Evolutionary conservation across 2,329 filamentous ascomycete species (phyloP).

Genomic region (Fusarium metavorans): DNA sequence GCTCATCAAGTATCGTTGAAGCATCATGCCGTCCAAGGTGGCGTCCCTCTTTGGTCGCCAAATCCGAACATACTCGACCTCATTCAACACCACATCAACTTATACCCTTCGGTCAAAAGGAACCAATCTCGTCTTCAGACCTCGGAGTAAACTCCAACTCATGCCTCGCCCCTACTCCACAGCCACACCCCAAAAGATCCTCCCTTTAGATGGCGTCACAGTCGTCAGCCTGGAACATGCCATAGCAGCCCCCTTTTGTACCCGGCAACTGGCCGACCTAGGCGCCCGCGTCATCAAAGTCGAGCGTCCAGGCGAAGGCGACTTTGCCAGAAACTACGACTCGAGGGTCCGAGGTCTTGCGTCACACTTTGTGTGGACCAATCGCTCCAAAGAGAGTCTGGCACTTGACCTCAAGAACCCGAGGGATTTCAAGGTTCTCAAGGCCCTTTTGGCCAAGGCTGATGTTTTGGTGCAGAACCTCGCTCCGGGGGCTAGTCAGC

Average conservation of each 20-base stretch:
- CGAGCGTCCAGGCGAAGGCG: slow-evolving; percentile 62
- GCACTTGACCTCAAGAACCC: slow-evolving; percentile 62
- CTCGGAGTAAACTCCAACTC: neutral
- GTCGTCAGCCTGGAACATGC: slow-evolving; percentile 67
- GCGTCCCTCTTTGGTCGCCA: neutral
- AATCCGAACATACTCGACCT: neutral
- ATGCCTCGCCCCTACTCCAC: neutral
- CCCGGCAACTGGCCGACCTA: slow-evolving; percentile 64
- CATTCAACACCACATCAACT: neutral
- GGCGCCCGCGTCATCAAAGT: slow-evolving; percentile 68
- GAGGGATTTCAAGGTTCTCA: slow-evolving; percentile 57
- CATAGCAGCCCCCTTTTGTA: slow-evolving; percentile 66
- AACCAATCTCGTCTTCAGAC: neutral
- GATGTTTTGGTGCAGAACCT: slow-evolving; percentile 68
- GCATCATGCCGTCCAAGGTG: neutral
- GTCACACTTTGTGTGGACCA: slow-evolving; percentile 68
- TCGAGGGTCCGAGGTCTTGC: slow-evolving; percentile 61
- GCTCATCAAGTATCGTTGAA: neutral
- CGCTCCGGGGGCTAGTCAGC: slow-evolving; percentile 60
- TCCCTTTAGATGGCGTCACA: slow-evolving; percentile 55
- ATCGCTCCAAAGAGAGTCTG: slow-evolving; percentile 65
- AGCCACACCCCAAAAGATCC: neutral
- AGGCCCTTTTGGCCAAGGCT: slow-evolving; percentile 56
- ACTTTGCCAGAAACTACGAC: slow-evolving; percentile 66
- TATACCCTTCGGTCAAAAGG: neutral